Conservation (phyloP, 1,284 basidiomycete species). For the Puccinia polysora region DNA sequence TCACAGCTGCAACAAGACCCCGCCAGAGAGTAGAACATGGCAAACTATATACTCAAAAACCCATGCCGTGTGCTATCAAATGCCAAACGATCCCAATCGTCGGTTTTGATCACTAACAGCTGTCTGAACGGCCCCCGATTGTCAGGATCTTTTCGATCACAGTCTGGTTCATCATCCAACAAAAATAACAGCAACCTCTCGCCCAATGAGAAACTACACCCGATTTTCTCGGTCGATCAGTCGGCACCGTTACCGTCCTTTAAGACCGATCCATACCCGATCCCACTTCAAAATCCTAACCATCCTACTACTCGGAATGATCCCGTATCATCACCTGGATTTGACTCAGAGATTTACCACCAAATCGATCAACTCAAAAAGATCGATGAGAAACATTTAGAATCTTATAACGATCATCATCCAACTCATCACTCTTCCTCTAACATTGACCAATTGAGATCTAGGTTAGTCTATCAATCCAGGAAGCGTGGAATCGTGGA, state of each 20-base stretch:
- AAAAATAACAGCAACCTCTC: too few relatives aligned
- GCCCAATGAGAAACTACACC: constrained; percentile 24
- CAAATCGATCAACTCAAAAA: constrained; percentile 28
- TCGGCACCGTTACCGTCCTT: constrained; percentile 13
- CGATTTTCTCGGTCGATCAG: constrained; percentile 18
- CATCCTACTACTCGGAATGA: constrained; percentile 19
- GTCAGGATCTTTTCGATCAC: not conserved
- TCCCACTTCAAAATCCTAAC: constrained; percentile 29
- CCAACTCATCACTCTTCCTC: not conserved
- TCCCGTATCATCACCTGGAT: not conserved
- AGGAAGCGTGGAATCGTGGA: constrained; percentile 93
- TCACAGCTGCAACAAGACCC: too few relatives aligned
- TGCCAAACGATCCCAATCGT: too few relatives aligned
- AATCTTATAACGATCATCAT: constrained; percentile 58
- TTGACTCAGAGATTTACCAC: constrained; percentile 1
- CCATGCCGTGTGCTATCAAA: too few relatives aligned
- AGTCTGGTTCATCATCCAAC: constrained; percentile 9
- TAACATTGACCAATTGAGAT: constrained; percentile 64
- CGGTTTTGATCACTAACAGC: too few relatives aligned
- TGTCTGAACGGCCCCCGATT: too few relatives aligned
- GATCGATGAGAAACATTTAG: constrained; percentile 16
- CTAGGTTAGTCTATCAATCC: constrained; percentile 85
- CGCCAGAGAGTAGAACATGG: too few relatives aligned
- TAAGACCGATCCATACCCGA: constrained; percentile 28
- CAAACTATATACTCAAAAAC: too few relatives aligned